Base-by-base conservation (phyloP, 2,329 filamentous ascomycete genomes). In the Penicillium sp. region DNA sequence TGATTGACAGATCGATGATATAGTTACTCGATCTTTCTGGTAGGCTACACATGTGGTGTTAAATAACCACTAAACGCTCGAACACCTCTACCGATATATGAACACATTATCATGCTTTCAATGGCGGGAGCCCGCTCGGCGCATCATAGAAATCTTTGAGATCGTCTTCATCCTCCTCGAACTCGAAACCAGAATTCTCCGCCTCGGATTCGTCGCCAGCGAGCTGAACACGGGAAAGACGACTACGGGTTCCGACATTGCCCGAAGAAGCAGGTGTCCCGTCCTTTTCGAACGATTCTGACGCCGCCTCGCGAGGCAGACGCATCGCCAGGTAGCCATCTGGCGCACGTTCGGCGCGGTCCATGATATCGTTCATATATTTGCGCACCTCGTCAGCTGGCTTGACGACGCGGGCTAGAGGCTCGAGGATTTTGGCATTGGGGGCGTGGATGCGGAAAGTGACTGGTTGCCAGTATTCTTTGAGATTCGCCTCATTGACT, bases 311-410 rank as follows among this genome's bases (percentile, higher is more conserved):
- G 6, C 69, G 69, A 3, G 84, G 84, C 46, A 87, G 68, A 46
- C 81, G 77, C 51, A 84, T 73, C 1, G 83, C 82, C 9, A 86
- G 73, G 65, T 80, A 81, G 5, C 80, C 79, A 54, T 80, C 78
- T 4, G 82, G 81, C 0, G 82, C 82, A 16, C 82, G 75, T 57
- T 79, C 77, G 49, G 82, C 82, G 4, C 78, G 78, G 60, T 81
- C 78, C 75, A 87, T 86, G 14, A 82, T 71, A 22, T 79, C 77
- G 53, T 82, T 78, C 82, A 84, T 84, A 61, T 82, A 77, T 58
- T 76, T 77, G 57, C 78, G 75, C 4, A 82, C 81, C 60, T 82
- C 80, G 1, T 80, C 76, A 4, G 77, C 69, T 3, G 81, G 77
- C 55, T 81, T 83, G 19, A 86, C 80, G 51, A 83, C 82, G 19